Percentiles rank a stretch among this genome's conserved stretches.
Evolutionary conservation across 2,329 filamentous ascomycete genomes (phyloP).

Genomic region (Fusarium austroafricanum): DNA sequence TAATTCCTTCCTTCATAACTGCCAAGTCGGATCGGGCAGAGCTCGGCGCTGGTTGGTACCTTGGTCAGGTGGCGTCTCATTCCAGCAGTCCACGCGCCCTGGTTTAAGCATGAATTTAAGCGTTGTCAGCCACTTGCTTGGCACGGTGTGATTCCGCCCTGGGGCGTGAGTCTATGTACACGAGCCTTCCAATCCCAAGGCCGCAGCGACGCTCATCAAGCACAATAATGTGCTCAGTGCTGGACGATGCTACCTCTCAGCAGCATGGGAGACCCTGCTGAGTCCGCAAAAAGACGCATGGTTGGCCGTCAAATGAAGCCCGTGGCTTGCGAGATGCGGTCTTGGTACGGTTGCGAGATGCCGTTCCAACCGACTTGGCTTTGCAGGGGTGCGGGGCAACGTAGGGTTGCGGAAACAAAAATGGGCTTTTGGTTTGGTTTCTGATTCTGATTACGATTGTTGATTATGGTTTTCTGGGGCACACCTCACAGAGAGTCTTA

Average conservation of each 20-base stretch:
- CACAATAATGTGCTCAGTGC: slow-evolving; percentile 12
- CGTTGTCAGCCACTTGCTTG: slow-evolving; percentile 61
- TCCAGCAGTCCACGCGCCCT: slow-evolving; percentile 43
- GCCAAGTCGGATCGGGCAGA: slow-evolving; percentile 36
- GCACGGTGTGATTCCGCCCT: slow-evolving; percentile 47
- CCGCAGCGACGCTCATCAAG: slow-evolving; percentile 18
- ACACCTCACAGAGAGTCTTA: slow-evolving; percentile 40
- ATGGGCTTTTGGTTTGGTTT: slow-evolving; percentile 17
- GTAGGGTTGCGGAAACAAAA: slow-evolving; percentile 27
- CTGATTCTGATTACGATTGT: slow-evolving; percentile 22
- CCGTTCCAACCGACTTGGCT: slow-evolving; percentile 56
- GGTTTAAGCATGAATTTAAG: slow-evolving; percentile 65
- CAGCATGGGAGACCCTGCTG: slow-evolving; percentile 9
- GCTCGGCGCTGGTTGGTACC: slow-evolving; percentile 29
- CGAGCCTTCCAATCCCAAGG: slow-evolving; percentile 26
- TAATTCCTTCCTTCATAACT: neutral
- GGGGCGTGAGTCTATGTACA: slow-evolving; percentile 35
- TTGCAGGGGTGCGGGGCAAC: slow-evolving; percentile 27
- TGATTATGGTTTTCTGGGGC: slow-evolving; percentile 38
- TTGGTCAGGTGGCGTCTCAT: slow-evolving; percentile 40
- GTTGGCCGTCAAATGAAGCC: slow-evolving; percentile 37
- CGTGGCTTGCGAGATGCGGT: slow-evolving; percentile 45
- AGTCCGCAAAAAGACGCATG: slow-evolving; percentile 37
- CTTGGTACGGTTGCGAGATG: slow-evolving; percentile 51
- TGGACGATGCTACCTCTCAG: too few relatives aligned